Conservation (phyloP, 163 green algal genomes). For the Trebouxiophyceae sp. region DNA sequence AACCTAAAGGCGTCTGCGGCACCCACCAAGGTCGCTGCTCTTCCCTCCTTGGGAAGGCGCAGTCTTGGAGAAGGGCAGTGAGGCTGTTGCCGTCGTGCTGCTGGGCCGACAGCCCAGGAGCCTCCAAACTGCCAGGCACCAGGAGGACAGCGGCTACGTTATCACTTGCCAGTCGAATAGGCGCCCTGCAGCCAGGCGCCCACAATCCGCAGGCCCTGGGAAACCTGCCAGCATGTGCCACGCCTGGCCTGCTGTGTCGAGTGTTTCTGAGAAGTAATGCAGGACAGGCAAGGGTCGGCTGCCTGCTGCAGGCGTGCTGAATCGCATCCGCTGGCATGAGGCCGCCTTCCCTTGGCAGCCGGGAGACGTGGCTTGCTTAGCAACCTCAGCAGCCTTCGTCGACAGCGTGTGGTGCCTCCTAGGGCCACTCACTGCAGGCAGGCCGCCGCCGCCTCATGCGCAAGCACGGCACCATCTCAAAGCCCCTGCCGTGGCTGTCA, state of each 20-base stretch:
- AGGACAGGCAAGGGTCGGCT: neutral
- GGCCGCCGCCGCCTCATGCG: neutral
- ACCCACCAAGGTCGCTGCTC: constrained; percentile 17
- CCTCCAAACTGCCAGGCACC: too few relatives aligned
- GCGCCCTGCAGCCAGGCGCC: neutral
- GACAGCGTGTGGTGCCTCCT: constrained; percentile 59
- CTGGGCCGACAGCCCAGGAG: too few relatives aligned
- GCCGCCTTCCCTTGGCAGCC: constrained; percentile 12
- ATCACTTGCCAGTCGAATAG: neutral
- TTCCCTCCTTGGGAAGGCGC: too few relatives aligned
- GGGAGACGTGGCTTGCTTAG: constrained; percentile 40
- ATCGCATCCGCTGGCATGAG: constrained; percentile 49
- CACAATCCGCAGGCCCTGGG: neutral
- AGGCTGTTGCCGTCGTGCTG: too few relatives aligned
- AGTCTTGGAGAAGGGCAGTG: too few relatives aligned
- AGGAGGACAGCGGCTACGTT: too few relatives aligned
- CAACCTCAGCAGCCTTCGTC: constrained; percentile 52
- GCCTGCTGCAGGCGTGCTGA: constrained; percentile 35
- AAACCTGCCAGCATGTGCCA: neutral
- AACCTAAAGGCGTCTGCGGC: constrained; percentile 34
- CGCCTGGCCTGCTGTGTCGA: too few relatives aligned
- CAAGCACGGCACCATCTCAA: neutral
- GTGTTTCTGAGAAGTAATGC: too few relatives aligned
- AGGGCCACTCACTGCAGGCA: constrained; percentile 42
- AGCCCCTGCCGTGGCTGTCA: too few relatives aligned